These are phyloP conservation scores for Ziziphus jujuba DNA, from an alignment of 306 rosid species.

Conservation along the genomic window DNA sequence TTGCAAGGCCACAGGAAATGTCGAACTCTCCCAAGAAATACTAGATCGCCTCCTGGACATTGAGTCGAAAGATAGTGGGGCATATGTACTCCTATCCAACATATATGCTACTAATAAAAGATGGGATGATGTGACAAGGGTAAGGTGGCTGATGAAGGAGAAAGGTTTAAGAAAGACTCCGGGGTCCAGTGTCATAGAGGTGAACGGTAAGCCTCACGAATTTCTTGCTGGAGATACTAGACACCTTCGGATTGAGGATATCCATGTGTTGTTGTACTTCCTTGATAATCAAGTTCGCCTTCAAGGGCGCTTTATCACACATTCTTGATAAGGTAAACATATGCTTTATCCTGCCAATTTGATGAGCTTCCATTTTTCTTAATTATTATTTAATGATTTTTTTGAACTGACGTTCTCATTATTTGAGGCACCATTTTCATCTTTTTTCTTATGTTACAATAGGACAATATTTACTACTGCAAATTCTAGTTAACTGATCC, in stretches of 20 bases:
- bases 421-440: background rate
- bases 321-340: slow-evolving; percentile 34
- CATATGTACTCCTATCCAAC: slow-evolving; percentile 80
- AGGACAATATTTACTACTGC: too few relatives aligned
- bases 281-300: slow-evolving; percentile 46
- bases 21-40: slow-evolving; percentile 49
- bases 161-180: slow-evolving; percentile 67
- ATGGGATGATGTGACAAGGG: slow-evolving; percentile 69
- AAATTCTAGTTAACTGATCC: too few relatives aligned
- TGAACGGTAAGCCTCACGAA: slow-evolving; percentile 56
- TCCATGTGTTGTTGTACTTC: slow-evolving; percentile 40
- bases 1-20: slow-evolving; percentile 48
- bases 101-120: slow-evolving; percentile 55
- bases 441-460: background rate
- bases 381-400: background rate
- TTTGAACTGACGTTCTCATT: background rate
- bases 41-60: slow-evolving; percentile 46
- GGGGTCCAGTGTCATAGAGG: slow-evolving; percentile 67
- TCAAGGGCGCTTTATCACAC: slow-evolving; percentile 36
- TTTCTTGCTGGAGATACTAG: slow-evolving; percentile 61
- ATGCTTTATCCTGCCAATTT: background rate
- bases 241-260: slow-evolving; percentile 59
- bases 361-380: background rate
- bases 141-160: slow-evolving; percentile 73
- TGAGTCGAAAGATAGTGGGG: slow-evolving; percentile 64